Base-by-base conservation (phyloP, 148 eudicot genomes). In the Arctostaphylos glauca region DNA sequence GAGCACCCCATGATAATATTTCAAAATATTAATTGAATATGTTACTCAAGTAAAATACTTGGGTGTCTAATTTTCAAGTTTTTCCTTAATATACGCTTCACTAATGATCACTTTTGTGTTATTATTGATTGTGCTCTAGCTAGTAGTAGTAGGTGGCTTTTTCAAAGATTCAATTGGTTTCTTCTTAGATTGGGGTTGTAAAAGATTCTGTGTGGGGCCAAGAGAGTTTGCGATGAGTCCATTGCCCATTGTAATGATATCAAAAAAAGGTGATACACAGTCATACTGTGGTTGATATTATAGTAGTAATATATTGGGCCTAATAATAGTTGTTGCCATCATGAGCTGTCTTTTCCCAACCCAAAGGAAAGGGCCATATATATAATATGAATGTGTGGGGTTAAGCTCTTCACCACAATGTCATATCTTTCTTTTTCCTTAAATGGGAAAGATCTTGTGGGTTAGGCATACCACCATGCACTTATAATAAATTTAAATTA, bases 341-440 rank as follows among this genome's bases (percentile, higher is more conserved):
- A 83, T 64, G 49, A 49, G 67, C 49, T 64, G 64, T 83, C 75
- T 21, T 47, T 47, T 74, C 79, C 80, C 41, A 77, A 44, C 62
- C 67, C 47, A 83, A 76, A 77, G 25, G 66, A 41, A 52, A 48
- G 5, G 23, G 21, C 50, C 60, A 19, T 76, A 67, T 76, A 19
- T 76, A 67, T 76, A 71, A 81, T 21, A 71, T 71, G 70, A 31
- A 38, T 23, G 14, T 49, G 74, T 76, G 84, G 80, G 60, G 38
- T 74, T 59, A 12, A 48, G 58, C 59, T 60, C 72, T 16, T 53
- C 77, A 56, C 53, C 70, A 59, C 12, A 71, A 81, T 44, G 44
- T 16, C 23, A 41, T 62, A 6, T 15, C 16, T 16, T 10, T 41
- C 41, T 47, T 82, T 81, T 54, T 9, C 78, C 78, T 74, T 60